Base-by-base conservation (phyloP, 2,329 filamentous ascomycete genomes). In the Daldinia eschscholtzii region DNA sequence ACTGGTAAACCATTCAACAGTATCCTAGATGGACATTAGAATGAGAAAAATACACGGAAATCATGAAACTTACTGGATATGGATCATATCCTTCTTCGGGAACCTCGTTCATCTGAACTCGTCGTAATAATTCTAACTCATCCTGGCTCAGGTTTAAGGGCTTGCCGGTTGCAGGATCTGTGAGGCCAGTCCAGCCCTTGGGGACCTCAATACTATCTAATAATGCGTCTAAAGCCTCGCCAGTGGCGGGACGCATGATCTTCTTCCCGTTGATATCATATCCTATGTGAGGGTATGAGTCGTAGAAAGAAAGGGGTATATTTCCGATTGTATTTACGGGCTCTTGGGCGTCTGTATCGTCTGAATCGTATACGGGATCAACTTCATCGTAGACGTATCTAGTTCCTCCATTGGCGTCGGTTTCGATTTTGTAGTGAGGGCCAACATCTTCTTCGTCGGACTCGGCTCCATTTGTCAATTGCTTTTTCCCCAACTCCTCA, bases 241-340 rank as follows among this genome's bases (percentile, higher is more conserved):
- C 95, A 74, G 94, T 95, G 3, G 97, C 96, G 6, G 96, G 96
- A 59, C 96, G 92, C 90, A 97, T 93, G 72, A 99, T 97, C 81
- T 93, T 97, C 87, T 97, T 98, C 80, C 96, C 96, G 80, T 99
- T 97, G 83, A 99, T 98, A 76, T 98, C 93, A 82, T 99, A 99
- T 67, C 96, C 96, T 78, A 99, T 98, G 79, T 99, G 96, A 57
- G 96, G 96, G 79, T 98, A 99, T 39, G 93, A 92, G 80, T 99
- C 96, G 84, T 99, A 99, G 82, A 97, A 98, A 2, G 92, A 92
- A 57, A 98, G 84, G 4, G 94, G 93, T 67, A 99, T 99, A 78
- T 98, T 87, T 73, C 96, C 97, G 76, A 99, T 98, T 0, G 96
- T 98, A 82, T 99, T 99, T 58, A 85, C 86, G 30, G 91, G 88